phyloP scores from a whole-genome alignment of 2,329 filamentous ascomycete genomes.

The Pyricularia grisea region DNA sequence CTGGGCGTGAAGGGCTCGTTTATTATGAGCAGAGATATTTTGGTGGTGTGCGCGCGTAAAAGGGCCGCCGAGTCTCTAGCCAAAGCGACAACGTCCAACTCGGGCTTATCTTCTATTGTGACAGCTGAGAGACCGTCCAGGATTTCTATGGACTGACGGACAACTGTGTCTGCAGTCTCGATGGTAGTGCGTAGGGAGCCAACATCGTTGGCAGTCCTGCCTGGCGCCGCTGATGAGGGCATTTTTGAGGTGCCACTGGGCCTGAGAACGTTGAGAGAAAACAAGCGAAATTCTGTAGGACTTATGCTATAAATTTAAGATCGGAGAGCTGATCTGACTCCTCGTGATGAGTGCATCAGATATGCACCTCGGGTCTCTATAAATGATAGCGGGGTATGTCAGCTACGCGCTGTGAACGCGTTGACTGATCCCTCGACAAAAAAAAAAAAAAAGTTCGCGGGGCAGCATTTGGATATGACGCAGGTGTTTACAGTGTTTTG shows the following conservation, averaged over 20 bases:
- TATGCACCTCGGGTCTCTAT: background rate
- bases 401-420: background rate
- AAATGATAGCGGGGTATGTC: background rate
- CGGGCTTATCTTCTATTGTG: constrained; percentile 9
- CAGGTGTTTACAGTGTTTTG: background rate
- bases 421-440: background rate
- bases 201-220: background rate
- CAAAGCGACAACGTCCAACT: constrained; percentile 52
- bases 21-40: constrained; percentile 76
- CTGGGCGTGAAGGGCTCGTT: constrained; percentile 79
- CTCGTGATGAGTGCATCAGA: background rate
- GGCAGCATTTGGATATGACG: background rate
- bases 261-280: background rate
- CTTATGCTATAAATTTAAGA: background rate
- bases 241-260: background rate
- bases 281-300: background rate
- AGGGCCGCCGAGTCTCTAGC: constrained; percentile 63
- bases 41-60: constrained; percentile 75
- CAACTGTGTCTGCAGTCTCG: background rate
- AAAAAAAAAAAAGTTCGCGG: constrained; percentile 1
- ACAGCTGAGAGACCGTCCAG: background rate
- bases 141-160: background rate
- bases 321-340: background rate
- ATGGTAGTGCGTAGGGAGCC: background rate
- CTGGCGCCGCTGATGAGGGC: background rate